Base-by-base conservation (phyloP, 2,329 filamentous ascomycete genomes). In the Fusarium incarnatum region DNA sequence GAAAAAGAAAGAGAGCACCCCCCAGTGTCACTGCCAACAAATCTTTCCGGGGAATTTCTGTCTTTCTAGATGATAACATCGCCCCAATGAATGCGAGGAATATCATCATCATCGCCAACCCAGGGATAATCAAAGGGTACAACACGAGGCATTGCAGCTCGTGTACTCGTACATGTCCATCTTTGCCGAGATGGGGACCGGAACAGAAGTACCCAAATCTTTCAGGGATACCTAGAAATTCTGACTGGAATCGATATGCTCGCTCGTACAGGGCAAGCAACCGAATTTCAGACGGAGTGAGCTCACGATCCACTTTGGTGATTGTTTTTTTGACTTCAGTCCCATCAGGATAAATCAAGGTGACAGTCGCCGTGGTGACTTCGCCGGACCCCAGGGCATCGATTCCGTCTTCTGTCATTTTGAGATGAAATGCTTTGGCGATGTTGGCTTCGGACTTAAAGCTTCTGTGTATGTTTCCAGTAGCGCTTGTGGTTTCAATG, bases 141-240 rank as follows among this genome's bases (percentile, higher is more conserved):
- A 34, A 5, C 8, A 18, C 8, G 32, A 34, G 16, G 2, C 15
- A 34, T 34, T 34, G 9, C 16, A 34, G 32, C 32, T 34, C 32
- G 32, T 18, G 32, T 34, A 34, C 15, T 34, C 32, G 32, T 34
- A 34, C 32, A 9, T 9, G 32, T 11, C 32, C 10, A 37, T 37
- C 34, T n/a, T 37, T 10, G 34, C 4, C 4, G 3, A n/a, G 55
- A 37, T 41, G 54, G 18, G 58, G 63, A 0, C 46, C 63, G 13
- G 44, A 11, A 2, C 28, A 67, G 28, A 67, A 40, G 4, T 49
- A 54, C 5, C 57, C 62, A n/a, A 70, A 37, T 16, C 3, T 48
- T 28, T 60, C 57, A 2, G 62, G 67, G 20, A 64, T 13, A 34
- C 42, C 22, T 1, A 70, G 22, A 22, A 45, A 47, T 28, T 58